Percentiles rank a stretch among this genome's conserved stretches.
Evolutionary conservation across 495 filamentous ascomycete species (phyloP).

Genomic region (Neurospora pannonica): DNA sequence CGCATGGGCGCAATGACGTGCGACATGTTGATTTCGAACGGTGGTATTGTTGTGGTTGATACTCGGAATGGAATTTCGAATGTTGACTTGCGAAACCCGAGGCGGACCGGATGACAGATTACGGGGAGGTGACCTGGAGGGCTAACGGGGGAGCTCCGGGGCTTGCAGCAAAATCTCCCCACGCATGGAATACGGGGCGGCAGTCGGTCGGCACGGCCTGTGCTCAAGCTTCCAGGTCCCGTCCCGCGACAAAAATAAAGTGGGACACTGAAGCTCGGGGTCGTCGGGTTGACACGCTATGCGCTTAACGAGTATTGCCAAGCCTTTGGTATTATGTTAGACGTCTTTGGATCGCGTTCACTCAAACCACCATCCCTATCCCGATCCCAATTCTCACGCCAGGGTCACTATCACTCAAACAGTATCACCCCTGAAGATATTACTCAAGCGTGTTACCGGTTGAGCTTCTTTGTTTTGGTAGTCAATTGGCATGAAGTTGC

Average conservation of each 20-base stretch:
- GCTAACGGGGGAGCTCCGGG: neutral
- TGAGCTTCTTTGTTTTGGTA: neutral
- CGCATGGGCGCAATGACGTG: slow-evolving; percentile 15
- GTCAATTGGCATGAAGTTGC: neutral
- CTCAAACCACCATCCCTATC: neutral
- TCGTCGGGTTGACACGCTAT: neutral
- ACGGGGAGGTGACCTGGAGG: neutral
- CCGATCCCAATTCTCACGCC: neutral
- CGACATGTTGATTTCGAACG: slow-evolving; percentile 14
- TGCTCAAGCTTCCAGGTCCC: neutral
- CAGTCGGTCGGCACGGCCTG: neutral
- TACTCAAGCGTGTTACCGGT: neutral
- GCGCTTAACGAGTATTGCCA: neutral
- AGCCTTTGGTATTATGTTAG: neutral
- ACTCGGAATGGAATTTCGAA: neutral
- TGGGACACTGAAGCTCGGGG: neutral
- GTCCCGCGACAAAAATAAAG: neutral
- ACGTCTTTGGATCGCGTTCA: neutral
- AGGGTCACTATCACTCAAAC: neutral
- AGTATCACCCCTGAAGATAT: neutral
- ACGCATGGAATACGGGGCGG: neutral
- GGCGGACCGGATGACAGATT: neutral
- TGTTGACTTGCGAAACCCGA: neutral
- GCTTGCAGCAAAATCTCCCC: neutral
- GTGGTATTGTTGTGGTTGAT: neutral